Conservation (phyloP, 2,329 filamentous ascomycete genomes). For the Emmonsia crescens region DNA sequence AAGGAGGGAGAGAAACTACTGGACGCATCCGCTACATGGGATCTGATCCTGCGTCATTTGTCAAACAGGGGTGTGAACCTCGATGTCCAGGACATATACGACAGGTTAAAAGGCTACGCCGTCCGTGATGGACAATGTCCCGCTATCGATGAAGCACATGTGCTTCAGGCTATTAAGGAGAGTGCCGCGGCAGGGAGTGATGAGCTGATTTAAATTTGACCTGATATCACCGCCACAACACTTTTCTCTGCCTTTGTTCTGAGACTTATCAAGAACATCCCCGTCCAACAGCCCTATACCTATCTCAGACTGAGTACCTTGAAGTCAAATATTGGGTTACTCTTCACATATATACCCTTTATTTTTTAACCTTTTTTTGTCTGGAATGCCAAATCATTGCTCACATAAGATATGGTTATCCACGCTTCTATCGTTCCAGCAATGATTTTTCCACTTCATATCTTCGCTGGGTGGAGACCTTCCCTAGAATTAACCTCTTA, state of each 20-base stretch:
- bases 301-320: not conserved
- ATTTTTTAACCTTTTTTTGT: not conserved
- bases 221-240: not conserved
- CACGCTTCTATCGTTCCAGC: not conserved
- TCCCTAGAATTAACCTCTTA: not conserved
- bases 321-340: not conserved
- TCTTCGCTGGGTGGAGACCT: not conserved
- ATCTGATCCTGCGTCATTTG: slow-evolving; percentile 72
- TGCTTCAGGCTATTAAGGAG: slow-evolving; percentile 63
- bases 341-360: not conserved
- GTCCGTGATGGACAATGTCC: slow-evolving; percentile 81
- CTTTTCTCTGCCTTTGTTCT: not conserved
- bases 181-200: slow-evolving; percentile 69
- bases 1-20: slow-evolving; percentile 56
- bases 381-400: not conserved
- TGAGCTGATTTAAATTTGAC: slow-evolving; percentile 47
- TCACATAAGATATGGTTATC: not conserved
- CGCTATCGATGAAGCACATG: slow-evolving; percentile 69
- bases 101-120: slow-evolving; percentile 61
- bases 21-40: slow-evolving; percentile 74
- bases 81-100: slow-evolving; percentile 70
- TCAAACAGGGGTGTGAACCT: slow-evolving; percentile 66
- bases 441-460: not conserved
- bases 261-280: not conserved
- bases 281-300: not conserved